phyloP scores from a whole-genome alignment of 139 green algal species.

The Yamagishiella unicocca region DNA sequence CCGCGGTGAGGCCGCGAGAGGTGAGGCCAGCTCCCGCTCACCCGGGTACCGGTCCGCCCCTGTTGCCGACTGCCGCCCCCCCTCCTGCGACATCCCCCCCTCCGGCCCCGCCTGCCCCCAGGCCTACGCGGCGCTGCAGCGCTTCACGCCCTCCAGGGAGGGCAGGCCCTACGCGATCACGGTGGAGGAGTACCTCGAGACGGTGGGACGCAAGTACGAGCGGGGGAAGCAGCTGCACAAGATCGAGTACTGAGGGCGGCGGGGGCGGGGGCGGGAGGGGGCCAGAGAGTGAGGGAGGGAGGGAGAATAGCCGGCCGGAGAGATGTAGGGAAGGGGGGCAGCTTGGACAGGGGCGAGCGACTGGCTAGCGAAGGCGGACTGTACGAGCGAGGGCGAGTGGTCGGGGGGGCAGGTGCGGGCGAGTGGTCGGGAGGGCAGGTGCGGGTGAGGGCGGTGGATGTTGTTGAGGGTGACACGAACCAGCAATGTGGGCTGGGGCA shows the following conservation, averaged over 20 bases:
- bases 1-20: too few relatives aligned
- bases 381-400: not conserved
- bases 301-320: not conserved
- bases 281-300: not conserved
- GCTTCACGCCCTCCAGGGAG: not conserved
- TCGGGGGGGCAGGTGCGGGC: not conserved
- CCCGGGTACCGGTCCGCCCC: too few relatives aligned
- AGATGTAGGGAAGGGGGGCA: not conserved
- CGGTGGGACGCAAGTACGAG: not conserved
- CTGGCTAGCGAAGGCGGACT: not conserved
- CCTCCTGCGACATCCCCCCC: not conserved
- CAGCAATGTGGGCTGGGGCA: too few relatives aligned
- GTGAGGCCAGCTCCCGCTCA: too few relatives aligned
- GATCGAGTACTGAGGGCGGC: conserved; percentile 26
- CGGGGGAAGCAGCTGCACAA: conserved; percentile 10
- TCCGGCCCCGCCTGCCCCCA: not conserved
- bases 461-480: too few relatives aligned
- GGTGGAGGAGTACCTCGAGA: conserved; percentile 17
- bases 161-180: not conserved
- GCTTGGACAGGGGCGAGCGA: not conserved
- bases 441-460: too few relatives aligned
- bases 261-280: not conserved
- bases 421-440: too few relatives aligned
- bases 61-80: not conserved
- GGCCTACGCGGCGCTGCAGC: conserved; percentile 25